These are phyloP conservation scores for Aspergillus incahuasiensis DNA, from an alignment of 495 filamentous ascomycete genomes.

Conservation along the genomic window DNA sequence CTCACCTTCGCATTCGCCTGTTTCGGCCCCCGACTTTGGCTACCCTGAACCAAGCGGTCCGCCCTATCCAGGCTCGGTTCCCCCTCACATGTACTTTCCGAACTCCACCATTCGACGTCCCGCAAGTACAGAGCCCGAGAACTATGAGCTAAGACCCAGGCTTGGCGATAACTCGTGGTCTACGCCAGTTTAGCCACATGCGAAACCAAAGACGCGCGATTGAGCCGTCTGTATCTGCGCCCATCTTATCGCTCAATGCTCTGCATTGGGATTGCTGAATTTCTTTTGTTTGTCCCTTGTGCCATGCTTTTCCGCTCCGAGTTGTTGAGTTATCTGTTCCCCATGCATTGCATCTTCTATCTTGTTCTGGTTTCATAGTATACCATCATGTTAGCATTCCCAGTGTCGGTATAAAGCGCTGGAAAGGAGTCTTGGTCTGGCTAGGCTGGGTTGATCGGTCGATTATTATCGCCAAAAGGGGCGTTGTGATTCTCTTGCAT, in stretches of 20 bases:
- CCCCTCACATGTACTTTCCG: conserved; percentile 61
- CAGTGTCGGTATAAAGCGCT: conserved; percentile 23
- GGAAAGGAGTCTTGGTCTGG: conserved; percentile 33
- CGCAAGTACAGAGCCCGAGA: conserved; percentile 65
- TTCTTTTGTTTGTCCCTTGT: conserved; percentile 20
- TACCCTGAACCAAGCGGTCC: conserved; percentile 66
- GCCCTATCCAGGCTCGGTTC: conserved; percentile 49
- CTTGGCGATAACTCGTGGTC: conserved; percentile 40
- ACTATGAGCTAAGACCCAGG: conserved; percentile 59
- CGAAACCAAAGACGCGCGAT: background rate
- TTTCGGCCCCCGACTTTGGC: conserved; percentile 59
- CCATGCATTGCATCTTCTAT: conserved; percentile 19
- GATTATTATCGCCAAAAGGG: conserved; percentile 3
- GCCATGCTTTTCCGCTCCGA: conserved; percentile 14
- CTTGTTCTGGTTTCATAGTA: conserved; percentile 25
- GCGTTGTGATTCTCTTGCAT: conserved; percentile 16
- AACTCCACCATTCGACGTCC: conserved; percentile 61
- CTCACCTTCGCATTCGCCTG: conserved; percentile 64
- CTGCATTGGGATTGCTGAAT: background rate
- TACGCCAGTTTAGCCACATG: conserved; percentile 32
- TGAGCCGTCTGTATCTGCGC: background rate
- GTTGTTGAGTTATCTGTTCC: conserved; percentile 19
- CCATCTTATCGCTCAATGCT: background rate
- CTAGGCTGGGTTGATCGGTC: conserved; percentile 9
- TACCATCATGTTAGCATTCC: conserved; percentile 19